Evolutionary conservation across 2,329 filamentous ascomycete genomes (phyloP), one percentile per base, ranked within the genome.

Genomic region (Cercospora zeae-maydis): DNA sequence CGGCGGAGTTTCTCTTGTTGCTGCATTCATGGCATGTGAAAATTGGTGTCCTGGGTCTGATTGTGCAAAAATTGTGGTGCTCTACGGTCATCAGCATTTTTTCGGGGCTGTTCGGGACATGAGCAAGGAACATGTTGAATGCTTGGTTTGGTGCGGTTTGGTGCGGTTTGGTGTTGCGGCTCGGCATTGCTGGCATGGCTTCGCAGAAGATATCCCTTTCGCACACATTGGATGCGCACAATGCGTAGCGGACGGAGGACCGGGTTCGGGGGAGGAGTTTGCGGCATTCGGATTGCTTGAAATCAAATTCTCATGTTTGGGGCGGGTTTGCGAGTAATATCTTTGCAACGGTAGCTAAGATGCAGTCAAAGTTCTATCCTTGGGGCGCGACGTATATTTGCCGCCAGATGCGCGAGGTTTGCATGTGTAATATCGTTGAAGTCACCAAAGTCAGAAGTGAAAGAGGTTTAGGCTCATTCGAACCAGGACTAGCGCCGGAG

Each of bases 11-110:
- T 27, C 52, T 49, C 42, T 60, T 62, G 52, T 63, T 62, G 61
- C 49, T 45, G 59, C 62, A 66, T 64, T 64, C 55, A 61, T 56
- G 53, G 66, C 63, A 66, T 67, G 63, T 63, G 60, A 34, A 64
- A 62, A 27, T n/a, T 37, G 66, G 66, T 64, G 66, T 67, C 61
- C 45, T 54, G 54, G 60, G 58, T 59, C 42, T 61, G 59, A 33
- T 34, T 39, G 33, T 39, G 31, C 27, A 34, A 53, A 51, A 16
- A 39, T 57, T 37, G 52, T 51, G 55, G 58, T 52, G 54, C 58
- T 61, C 53, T 55, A 60, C 30, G 54, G 34, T 30, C 52, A 37
- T 57, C 59, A 51, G 59, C 51, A 51, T 57, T 58, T 61, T 52
- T 47, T 30, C 30, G 49, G 30, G 54, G 47, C 16, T 19, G 10